Evolutionary conservation across 352 stramenopile species (phyloP), one percentile per base, ranked within the genome.

Genomic region (Globisporangium orthogonon): DNA sequence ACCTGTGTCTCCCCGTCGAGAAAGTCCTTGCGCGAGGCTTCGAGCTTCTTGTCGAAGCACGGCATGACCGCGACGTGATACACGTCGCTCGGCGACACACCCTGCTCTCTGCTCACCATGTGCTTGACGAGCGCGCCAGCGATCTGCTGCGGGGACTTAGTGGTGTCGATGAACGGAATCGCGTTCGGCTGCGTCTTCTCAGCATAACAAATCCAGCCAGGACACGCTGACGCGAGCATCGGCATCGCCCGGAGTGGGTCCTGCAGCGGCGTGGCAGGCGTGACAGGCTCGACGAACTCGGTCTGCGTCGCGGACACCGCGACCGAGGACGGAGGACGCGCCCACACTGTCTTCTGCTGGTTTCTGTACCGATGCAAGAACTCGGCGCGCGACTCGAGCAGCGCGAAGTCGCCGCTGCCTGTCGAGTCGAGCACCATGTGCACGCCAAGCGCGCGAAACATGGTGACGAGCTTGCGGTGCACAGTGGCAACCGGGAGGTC

Each of bases 31-130:
- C 96, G 86, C 11, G 92, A 97, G 0, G 96, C 96, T 73, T 99
- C 97, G 7, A 99, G 75, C 66, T 99, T 99, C 77, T 99, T 99
- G 69, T 99, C 97, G 63, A 98, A 97, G 81, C 97, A 99, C 35
- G 97, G 96, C 96, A 98, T 98, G 40, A 99, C 78, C 2, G 95
- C 92, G 53, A 97, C 89, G 73, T 98, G 90, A 68, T 97, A 98
- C 7, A 98, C 83, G 39, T 96, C 73, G 30, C 62, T 72, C 11
- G 76, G 60, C 0, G 53, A 40, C 31, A 87, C 43, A 7, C 69
- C 70, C 41, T 85, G 72, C 39, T 93, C 83, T n/a, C 74, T 56
- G 49, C 74, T 73, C 7, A 93, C 70, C 43, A 93, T 74, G 30
- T 82, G 76, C 65, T 92, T 95, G 56, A 95, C 63, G 17, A 95